Evolutionary conservation across 768 basidiomycete species (phyloP).

Genomic region (Cantharellus cinnabarinus): DNA sequence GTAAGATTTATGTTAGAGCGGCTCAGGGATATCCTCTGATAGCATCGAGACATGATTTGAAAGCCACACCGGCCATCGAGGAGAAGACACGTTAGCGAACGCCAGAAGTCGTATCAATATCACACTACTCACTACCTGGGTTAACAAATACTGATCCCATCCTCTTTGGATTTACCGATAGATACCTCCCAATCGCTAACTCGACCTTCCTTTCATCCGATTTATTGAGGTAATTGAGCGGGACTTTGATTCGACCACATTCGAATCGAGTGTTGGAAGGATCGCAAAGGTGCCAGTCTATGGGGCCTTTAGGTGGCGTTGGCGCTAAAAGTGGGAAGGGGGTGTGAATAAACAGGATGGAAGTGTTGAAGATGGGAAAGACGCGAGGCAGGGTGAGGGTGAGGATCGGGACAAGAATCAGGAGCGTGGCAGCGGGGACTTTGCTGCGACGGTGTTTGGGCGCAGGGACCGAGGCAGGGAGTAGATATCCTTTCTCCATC

Average conservation of each 20-base stretch:
- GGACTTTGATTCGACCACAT: constrained; percentile 13
- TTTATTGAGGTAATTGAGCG: constrained; percentile 16
- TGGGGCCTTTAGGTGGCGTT: neutral
- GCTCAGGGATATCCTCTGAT: too few relatives aligned
- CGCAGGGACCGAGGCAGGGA: too few relatives aligned
- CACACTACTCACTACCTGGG: constrained; percentile 10
- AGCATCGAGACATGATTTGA: too few relatives aligned
- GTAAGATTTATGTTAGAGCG: too few relatives aligned
- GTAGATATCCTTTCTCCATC: too few relatives aligned
- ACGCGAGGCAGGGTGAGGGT: neutral
- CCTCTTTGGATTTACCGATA: constrained; percentile 12
- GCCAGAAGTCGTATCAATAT: too few relatives aligned
- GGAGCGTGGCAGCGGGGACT: neutral
- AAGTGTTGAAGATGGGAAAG: neutral
- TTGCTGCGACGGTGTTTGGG: too few relatives aligned
- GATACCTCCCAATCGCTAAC: constrained; percentile 16
- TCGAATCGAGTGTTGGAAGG: constrained; percentile 8
- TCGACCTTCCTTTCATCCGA: constrained; percentile 13
- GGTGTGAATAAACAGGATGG: neutral
- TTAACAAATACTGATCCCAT: constrained; percentile 18
- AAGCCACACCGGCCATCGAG: neutral
- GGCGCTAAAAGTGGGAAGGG: neutral
- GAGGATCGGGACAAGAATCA: neutral
- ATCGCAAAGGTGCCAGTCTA: constrained; percentile 10
- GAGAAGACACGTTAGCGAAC: neutral